A percentile compares a stretch with the other conserved stretches of the same genome.
phyloP scores from a whole-genome alignment of 345 rosid genomes.

The Corymbia maculata region DNA sequence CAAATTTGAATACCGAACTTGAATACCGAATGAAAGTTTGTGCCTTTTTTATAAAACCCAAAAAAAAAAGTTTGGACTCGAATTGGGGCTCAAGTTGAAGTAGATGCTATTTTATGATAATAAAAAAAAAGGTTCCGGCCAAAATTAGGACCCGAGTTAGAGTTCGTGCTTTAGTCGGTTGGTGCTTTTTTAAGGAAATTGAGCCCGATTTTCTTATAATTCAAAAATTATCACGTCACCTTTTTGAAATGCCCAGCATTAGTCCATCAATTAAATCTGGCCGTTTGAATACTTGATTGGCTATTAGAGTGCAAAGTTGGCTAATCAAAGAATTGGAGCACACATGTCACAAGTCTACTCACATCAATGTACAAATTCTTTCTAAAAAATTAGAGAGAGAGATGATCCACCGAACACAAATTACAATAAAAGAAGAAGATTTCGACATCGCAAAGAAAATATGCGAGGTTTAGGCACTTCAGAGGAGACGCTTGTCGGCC shows the following conservation, averaged over 20 bases:
- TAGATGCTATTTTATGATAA: neutral
- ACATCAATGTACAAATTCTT: neutral
- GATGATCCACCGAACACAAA: neutral
- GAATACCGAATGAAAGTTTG: neutral
- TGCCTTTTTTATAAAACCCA: neutral
- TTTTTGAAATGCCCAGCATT: neutral
- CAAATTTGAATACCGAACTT: neutral
- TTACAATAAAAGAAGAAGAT: neutral
- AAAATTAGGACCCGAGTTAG: neutral
- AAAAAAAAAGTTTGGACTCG: neutral
- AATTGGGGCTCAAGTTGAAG: neutral
- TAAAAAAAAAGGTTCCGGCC: neutral
- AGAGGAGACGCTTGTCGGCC: neutral
- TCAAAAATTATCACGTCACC: neutral
- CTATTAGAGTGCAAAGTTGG: neutral
- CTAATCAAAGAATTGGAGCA: neutral
- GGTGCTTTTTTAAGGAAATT: neutral
- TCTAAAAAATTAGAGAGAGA: neutral
- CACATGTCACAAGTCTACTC: neutral
- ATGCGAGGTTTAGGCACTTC: neutral
- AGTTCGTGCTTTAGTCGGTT: neutral
- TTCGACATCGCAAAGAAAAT: neutral
- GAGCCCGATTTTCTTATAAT: neutral
- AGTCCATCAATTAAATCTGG: neutral
- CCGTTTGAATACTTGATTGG: neutral